Evolutionary conservation across 106 monocot species (phyloP), one percentile per base, ranked within the genome.

Genomic region (Ottelia alismoides): DNA sequence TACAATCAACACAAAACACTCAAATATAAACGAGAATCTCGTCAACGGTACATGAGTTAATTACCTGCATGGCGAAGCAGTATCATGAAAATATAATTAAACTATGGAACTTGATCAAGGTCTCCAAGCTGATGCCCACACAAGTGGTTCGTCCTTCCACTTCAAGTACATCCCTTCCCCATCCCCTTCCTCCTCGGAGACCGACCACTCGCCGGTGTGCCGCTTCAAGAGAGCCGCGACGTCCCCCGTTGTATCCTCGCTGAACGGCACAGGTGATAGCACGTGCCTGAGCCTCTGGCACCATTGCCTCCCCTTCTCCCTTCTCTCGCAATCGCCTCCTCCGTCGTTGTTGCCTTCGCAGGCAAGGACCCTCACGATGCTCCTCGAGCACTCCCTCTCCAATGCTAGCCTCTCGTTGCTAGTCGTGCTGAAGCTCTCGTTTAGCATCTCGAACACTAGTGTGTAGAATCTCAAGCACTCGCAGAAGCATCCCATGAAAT

Each of bases 51-150:
- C n/a, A n/a, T n/a, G n/a, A n/a, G n/a, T n/a, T n/a, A n/a, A n/a
- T n/a, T n/a, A n/a, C n/a, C n/a, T n/a, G n/a, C 40, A 43, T 43
- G 40, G 17, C 46, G n/a, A n/a, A n/a, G n/a, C n/a, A n/a, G n/a
- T n/a, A n/a, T n/a, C n/a, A n/a, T n/a, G n/a, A n/a, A n/a, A n/a
- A n/a, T n/a, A n/a, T n/a, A n/a, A n/a, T n/a, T n/a, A n/a, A n/a
- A n/a, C n/a, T n/a, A n/a, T n/a, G n/a, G n/a, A n/a, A n/a, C n/a
- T n/a, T n/a, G n/a, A n/a, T 28, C 45, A 67, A 49, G 72, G 65
- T 53, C 76, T 82, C 81, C 81, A 82, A 31, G 76, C 76, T 31
- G 76, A 82, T 19, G 81, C 73, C 81, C 81, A 82, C 32, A 76
- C 76, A 31, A 69, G 76, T 1, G 81, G 73, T 22, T 76, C 72